Evolutionary conservation across 176 grass and related monocot genomes (phyloP).

Genomic region (Tuctoria greenei): DNA sequence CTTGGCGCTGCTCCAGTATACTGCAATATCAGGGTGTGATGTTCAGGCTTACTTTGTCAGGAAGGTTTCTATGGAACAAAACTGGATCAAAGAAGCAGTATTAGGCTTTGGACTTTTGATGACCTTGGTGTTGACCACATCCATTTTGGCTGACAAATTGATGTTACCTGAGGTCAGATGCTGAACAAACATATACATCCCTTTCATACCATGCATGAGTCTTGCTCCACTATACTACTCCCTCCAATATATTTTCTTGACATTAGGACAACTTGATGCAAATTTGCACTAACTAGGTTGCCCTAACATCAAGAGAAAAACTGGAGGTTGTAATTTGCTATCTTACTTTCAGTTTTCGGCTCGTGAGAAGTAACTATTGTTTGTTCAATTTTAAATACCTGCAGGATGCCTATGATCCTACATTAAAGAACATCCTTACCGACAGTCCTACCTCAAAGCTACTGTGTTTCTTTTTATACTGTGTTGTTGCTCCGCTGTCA

Average conservation of each 20-base stretch:
- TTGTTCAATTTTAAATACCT: constrained; percentile 37
- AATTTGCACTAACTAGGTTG: not conserved
- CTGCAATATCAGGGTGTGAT: constrained; percentile 35
- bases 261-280: not conserved
- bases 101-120: constrained; percentile 61
- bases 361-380: not conserved
- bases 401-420: constrained; percentile 70
- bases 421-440: constrained; percentile 67
- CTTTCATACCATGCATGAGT: not conserved
- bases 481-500: constrained; percentile 65
- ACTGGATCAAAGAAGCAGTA: constrained; percentile 55
- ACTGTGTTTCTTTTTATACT: constrained; percentile 62
- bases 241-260: not conserved
- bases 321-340: not conserved
- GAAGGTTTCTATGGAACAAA: constrained; percentile 39
- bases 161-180: constrained; percentile 60
- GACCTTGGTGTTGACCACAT: constrained; percentile 53
- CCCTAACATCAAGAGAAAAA: not conserved
- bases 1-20: constrained; percentile 55
- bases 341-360: not conserved
- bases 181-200: not conserved
- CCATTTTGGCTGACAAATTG: constrained; percentile 59
- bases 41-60: constrained; percentile 45
- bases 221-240: constrained; percentile 7
- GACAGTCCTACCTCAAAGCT: constrained; percentile 42